Evolutionary conservation across 768 basidiomycete genomes (phyloP), one percentile per base, ranked within the genome.

Genomic region (Suillus ampliporus): DNA sequence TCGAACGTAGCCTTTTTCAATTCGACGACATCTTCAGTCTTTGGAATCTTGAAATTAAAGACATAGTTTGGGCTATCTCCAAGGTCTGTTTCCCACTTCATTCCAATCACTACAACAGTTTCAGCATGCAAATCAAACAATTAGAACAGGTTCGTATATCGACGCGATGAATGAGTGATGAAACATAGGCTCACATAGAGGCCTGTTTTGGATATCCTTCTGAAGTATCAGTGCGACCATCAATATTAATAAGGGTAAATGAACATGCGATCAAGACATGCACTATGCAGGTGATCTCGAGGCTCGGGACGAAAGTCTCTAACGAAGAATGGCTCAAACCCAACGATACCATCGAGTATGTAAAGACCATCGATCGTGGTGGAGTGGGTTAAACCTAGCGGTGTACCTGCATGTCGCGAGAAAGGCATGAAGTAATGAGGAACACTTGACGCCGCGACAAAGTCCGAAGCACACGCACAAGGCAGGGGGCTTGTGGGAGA

Each of bases 141-240:
- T 19, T 31, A 11, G 40, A 34, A 44, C 35, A n/a, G 8, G 35
- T 9, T 13, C 57, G 19, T 52, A 63, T 57, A 58, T 58, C 19
- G 38, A 56, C 34, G 35, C 23, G 48, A 63, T 58, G 46, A 63
- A 63, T 2, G 44, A 34, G 41, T 63, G 47, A 7, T 15, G 3
- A 21, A 58, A 13, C 57, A 63, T 63, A 15, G 47, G 9, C 23
- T 58, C 47, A 47, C 51, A 63, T 21, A 38, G 35, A 26, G 41
- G 14, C 51, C 62, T 51, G 2, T 34, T 5, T 7, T 34, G 1
- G 37, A 47, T 34, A 15, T 52, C 38, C 48, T 63, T 63, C 11
- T 8, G 34, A n/a, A 63, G 57, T 57, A 63, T 63, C 62, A 58
- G 34, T 11, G 46, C 5, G 14, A 15, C 26, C 50, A n/a, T 60